Conservation (phyloP, 1,284 basidiomycete species). For the Cryptococcus sp. region DNA sequence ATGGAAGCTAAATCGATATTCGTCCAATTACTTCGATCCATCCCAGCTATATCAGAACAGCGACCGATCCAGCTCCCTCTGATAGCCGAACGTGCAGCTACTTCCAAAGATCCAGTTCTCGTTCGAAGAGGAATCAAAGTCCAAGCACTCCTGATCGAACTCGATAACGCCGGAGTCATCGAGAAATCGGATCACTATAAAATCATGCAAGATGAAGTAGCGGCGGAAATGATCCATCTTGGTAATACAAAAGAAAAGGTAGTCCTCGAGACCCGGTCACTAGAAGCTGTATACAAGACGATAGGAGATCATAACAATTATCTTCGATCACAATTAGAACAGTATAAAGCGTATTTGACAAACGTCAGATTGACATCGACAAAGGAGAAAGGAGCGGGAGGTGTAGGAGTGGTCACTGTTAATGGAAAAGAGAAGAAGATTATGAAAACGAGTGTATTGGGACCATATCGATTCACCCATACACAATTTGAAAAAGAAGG, state of each 20-base stretch:
- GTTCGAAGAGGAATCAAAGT: slow-evolving; percentile 98
- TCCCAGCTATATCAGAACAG: slow-evolving; percentile 77
- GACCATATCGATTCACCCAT: slow-evolving; percentile 95
- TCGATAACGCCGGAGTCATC: slow-evolving; percentile 85
- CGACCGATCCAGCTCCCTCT: slow-evolving; percentile 82
- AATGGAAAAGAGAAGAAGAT: slow-evolving; percentile 97
- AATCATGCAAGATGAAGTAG: slow-evolving; percentile 95
- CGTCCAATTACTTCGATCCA: slow-evolving; percentile 91
- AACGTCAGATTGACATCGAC: slow-evolving; percentile 80
- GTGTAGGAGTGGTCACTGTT: slow-evolving; percentile 90
- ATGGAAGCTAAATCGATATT: slow-evolving; percentile 99
- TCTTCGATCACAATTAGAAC: slow-evolving; percentile 89
- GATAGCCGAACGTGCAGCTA: slow-evolving; percentile 90
- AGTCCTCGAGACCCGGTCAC: slow-evolving; percentile 79
- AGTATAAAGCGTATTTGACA: slow-evolving; percentile 98
- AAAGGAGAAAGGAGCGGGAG: slow-evolving; percentile 63
- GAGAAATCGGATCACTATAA: slow-evolving; percentile 78
- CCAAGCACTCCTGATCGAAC: slow-evolving; percentile 94
- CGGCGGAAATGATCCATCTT: slow-evolving; percentile 88
- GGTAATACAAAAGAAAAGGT: slow-evolving; percentile 97
- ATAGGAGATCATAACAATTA: slow-evolving; percentile 99
- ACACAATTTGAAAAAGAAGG: slow-evolving; percentile 98
- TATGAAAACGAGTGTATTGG: slow-evolving; percentile 75
- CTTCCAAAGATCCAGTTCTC: slow-evolving; percentile 90
- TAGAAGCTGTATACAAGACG: slow-evolving; percentile 97